Evolutionary conservation across 1,284 basidiomycete genomes (phyloP), one percentile per base, ranked within the genome.

Genomic region (Pseudozyma tsukubaensis): DNA sequence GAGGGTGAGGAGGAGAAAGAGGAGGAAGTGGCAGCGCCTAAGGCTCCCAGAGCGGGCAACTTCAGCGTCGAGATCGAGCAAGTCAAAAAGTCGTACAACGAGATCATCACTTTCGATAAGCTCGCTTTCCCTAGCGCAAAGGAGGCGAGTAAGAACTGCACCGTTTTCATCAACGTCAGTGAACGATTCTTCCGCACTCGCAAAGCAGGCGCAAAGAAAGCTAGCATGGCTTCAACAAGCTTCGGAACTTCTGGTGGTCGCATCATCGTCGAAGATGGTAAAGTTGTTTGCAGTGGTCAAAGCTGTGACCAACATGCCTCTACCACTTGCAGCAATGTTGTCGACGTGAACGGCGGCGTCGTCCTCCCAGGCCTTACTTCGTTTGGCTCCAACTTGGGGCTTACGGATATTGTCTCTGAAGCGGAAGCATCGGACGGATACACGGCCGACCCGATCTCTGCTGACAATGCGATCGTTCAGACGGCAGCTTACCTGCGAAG

Each of bases 371-470:
- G 77, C n/a, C 29, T 76, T 16, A 73, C 72, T 11, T 68, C 80
- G 2, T 82, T 63, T 56, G 78, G 81, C 18, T 62, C 59, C 16
- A 73, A 72, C 34, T 66, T 83, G 2, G 81, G 81, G 29, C 63
- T 83, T 7, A 65, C 78, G 0, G 81, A 83, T 48, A 78, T 83
- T 18, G 71, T 73, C 1, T 58, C 67, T 5, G 81, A 83, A 61
- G 16, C 55, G 2, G 52, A 63, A n/a, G 57, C 81, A 7, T 65
- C 68, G 5, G 77, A 79, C 48, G 80, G 80, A 1, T 45, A 55
- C 47, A 55, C 67, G 8, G 48, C 60, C 1, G 69, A 72, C 40
- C 63, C 71, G 2, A 24, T 67, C 14, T 21, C 52, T 0, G 50
- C 61, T 13, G 24, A 32, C 36, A 47, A 59, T 9, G 39, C 62